Percentiles rank a stretch among this genome's conserved stretches.
Evolutionary conservation across 2,329 filamentous ascomycete genomes (phyloP).

Genomic region (Fusarium setosum): DNA sequence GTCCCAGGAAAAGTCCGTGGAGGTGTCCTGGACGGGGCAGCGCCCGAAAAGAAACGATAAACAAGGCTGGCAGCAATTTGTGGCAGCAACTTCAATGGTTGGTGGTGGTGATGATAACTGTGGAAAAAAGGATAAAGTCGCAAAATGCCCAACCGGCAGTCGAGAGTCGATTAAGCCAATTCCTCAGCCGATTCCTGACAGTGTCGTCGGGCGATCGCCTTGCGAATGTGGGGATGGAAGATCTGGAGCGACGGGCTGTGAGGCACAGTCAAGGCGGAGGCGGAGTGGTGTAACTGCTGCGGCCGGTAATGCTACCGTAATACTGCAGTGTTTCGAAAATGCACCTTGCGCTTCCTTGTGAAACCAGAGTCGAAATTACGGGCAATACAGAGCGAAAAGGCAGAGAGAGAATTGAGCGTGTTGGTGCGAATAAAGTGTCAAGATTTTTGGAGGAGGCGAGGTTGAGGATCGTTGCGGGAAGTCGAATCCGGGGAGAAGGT

Average conservation of each 20-base stretch:
- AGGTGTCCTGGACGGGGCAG: neutral
- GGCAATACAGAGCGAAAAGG: neutral
- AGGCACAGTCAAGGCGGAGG: constrained; percentile 23
- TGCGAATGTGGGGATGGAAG: constrained; percentile 30
- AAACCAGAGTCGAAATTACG: neutral
- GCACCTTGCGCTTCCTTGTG: neutral
- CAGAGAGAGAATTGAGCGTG: neutral
- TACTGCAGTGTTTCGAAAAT: neutral
- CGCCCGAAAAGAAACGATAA: constrained; percentile 2
- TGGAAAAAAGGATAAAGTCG: neutral
- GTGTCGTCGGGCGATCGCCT: constrained; percentile 32
- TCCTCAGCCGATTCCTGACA: constrained; percentile 10
- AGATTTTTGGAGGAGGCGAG: constrained; percentile 24
- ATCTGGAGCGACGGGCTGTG: constrained; percentile 14
- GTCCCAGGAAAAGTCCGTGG: neutral
- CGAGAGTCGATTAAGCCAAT: constrained; percentile 9
- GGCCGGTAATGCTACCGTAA: neutral
- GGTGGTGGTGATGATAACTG: neutral
- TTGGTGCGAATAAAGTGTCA: neutral
- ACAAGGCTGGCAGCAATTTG: neutral
- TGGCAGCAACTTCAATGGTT: neutral
- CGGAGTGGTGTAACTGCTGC: constrained; percentile 1
- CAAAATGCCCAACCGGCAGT: constrained; percentile 10
- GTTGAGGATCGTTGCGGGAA: constrained; percentile 14
- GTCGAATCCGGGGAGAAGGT: neutral